Base-by-base conservation (phyloP, 1,284 basidiomycete species). In the Bjerkandera adusta region DNA sequence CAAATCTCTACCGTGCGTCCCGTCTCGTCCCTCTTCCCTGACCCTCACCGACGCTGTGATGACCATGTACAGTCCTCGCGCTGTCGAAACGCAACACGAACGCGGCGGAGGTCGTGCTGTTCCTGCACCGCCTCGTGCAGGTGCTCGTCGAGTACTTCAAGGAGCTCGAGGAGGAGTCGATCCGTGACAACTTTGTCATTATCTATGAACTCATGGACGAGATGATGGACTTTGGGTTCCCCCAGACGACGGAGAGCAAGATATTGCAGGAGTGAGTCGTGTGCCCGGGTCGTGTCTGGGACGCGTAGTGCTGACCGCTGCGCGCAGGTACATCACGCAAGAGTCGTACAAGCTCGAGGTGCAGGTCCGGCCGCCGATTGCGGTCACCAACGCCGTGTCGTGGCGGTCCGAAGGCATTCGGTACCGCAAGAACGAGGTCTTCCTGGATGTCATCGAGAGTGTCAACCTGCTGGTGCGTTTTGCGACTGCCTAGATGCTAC, bases 161-260 rank as follows among this genome's bases (percentile, higher is more conserved):
- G 69, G 95, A 98, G 67, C 82, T 99, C 15, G 97, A 99, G 68
- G 97, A 99, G 62, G 97, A 99, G 72, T 96, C 92, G 30, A 98
- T 99, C 65, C 80, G 96, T 13, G 97, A 99, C 70, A 99, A 99
- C 68, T 97, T 97, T 66, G 94, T 97, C 44, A 95, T 97, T 66
- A 96, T 97, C 45, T 97, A 95, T 66, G 94, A 97, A 65, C 81
- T 99, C 42, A 79, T 99, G 71, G 97, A 99, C 64, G 96, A 99
- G 75, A 98, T 99, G 93, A 98, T 99, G 95, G 96, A 99, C 73
- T 99, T 97, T 71, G 97, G 97, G 11, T 98, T 92, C 66, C 96
- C 96, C 0, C 97, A 99, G 68, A 99, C 97, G 22, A 99, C 97
- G 18, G 97, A 99, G 73, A 94, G 89, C 76, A 99, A 99, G 77